These are phyloP conservation scores for Falciphora oryzae DNA, from an alignment of 2,329 filamentous ascomycete species.

Conservation along the genomic window DNA sequence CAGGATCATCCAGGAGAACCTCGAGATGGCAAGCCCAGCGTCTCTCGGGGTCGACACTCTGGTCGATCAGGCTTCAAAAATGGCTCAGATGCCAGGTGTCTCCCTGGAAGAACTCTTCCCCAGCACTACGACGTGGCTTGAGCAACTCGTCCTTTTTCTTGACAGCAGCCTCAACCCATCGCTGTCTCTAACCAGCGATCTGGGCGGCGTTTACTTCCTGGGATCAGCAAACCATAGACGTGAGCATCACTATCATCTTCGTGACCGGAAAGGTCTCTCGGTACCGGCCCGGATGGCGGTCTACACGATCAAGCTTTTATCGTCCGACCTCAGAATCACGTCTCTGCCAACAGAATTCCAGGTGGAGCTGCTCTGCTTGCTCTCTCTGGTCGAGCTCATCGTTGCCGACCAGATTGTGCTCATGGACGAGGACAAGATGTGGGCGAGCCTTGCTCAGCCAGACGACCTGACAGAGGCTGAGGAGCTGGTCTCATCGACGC, in stretches of 20 bases:
- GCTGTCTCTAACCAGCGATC: constrained; percentile 65
- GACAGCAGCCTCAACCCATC: constrained; percentile 50
- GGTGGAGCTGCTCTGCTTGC: constrained; percentile 45
- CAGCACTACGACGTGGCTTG: constrained; percentile 56
- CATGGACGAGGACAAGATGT: constrained; percentile 39
- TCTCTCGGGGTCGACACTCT: constrained; percentile 51
- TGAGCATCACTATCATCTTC: constrained; percentile 24
- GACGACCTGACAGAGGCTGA: constrained; percentile 35
- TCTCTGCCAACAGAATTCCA: constrained; percentile 35
- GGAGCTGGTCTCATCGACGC: constrained; percentile 35
- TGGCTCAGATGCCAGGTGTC: constrained; percentile 30
- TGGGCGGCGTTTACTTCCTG: constrained; percentile 67
- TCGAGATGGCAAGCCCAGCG: constrained; percentile 41
- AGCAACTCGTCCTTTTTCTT: constrained; percentile 53
- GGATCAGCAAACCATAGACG: constrained; percentile 20
- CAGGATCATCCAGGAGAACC: constrained; percentile 48
- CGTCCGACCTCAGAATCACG: constrained; percentile 31
- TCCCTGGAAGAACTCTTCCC: constrained; percentile 53
- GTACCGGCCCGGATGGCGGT: constrained; percentile 69
- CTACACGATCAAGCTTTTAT: constrained; percentile 58
- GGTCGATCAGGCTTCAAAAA: constrained; percentile 38
- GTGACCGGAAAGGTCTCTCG: constrained; percentile 66
- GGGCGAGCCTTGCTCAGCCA: constrained; percentile 32
- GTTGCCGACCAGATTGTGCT: constrained; percentile 49
- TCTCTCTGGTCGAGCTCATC: constrained; percentile 45